Base-by-base conservation (phyloP, 1,284 basidiomycete genomes). In the Boletus smithii region DNA sequence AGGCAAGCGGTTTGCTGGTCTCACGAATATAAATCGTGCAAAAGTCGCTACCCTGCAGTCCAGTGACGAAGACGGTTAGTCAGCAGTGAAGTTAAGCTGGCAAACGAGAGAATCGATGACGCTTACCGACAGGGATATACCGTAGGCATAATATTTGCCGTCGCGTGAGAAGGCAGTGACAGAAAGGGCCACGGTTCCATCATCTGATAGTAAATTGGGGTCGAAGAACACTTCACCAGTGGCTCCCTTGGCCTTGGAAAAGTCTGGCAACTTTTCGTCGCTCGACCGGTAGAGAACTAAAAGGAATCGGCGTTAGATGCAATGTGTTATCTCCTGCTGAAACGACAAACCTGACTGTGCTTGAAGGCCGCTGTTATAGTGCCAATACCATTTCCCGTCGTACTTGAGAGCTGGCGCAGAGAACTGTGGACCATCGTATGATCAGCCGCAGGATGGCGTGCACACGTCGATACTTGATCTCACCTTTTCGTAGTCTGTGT, bases 361-460 rank as follows among this genome's bases (percentile, higher is more conserved):
- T 56, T 86, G 81, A 31, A 88, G 71, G 13, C 86, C 86, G 44
- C 77, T 80, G 65, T 89, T 88, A 59, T 83, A 78, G 50, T 75
- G 77, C 84, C 86, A 88, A 58, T 91, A 91, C 81, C 86, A 91
- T 40, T 75, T 76, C 7, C 74, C 76, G 58, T 90, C 85, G 11
- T 80, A 70, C 51, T 79, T 77, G 37, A 85, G 63, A 17, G 67
- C 64, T 0, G 88, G 88, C 1, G 79, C 68, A 34, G 75, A 76
- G 59, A 85, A 83, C 85, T 88, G 56, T 22, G 43, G 14, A 40
- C 5, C 37, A 49, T 42, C 10, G 0, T 22, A 43, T 41, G 49
- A 18, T 46, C 47, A 45, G 44, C 31, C 14, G 30, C 11, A 17
- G 26, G 20, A 38, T 38, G 1, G 39, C 13, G 20, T 6, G 16